Percentiles rank a stretch among this genome's conserved stretches.
These are phyloP conservation scores for Trichosporon coremiiforme DNA, from an alignment of 1,284 basidiomycete species.

Conservation along the genomic window DNA sequence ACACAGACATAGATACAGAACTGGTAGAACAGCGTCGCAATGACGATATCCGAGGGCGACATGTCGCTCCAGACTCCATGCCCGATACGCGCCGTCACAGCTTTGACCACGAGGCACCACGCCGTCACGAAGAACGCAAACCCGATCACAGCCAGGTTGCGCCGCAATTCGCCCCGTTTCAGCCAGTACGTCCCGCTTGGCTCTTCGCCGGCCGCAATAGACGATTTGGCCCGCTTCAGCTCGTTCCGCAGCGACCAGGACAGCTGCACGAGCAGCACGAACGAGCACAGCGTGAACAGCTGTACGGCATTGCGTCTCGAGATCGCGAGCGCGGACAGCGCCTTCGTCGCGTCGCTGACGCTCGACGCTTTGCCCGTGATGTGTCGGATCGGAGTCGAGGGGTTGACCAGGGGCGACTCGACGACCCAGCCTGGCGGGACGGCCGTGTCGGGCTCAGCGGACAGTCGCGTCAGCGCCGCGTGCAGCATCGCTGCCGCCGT, in stretches of 20 bases:
- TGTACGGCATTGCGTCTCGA: conserved; percentile 76
- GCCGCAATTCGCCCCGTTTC: conserved; percentile 50
- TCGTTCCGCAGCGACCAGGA: conserved; percentile 73
- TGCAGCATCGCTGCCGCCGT: conserved; percentile 67
- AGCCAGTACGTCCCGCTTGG: conserved; percentile 46
- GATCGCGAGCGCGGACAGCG: conserved; percentile 66
- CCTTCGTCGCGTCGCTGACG: conserved; percentile 56
- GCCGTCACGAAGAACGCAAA: conserved; percentile 54
- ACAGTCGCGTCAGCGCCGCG: conserved; percentile 58
- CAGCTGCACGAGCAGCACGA: conserved; percentile 74
- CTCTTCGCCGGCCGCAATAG: not conserved
- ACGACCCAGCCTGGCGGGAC: conserved; percentile 72
- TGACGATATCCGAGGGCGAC: conserved; percentile 72
- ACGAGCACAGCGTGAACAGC: conserved; percentile 74
- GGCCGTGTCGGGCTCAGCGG: conserved; percentile 39
- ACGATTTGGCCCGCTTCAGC: conserved; percentile 36
- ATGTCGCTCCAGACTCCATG: conserved; percentile 62
- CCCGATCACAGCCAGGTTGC: conserved; percentile 51
- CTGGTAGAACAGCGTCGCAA: conserved; percentile 83
- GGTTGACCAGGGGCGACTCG: conserved; percentile 64
- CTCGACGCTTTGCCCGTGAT: conserved; percentile 42
- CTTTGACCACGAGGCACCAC: conserved; percentile 51
- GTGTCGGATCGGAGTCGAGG: conserved; percentile 46
- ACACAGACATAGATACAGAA: conserved; percentile 86
- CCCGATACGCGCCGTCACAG: conserved; percentile 47